Percentiles rank a stretch among this genome's conserved stretches.
Conservation (phyloP, 2,329 filamentous ascomycete genomes). For the Sclerotiophoma versabilis region DNA sequence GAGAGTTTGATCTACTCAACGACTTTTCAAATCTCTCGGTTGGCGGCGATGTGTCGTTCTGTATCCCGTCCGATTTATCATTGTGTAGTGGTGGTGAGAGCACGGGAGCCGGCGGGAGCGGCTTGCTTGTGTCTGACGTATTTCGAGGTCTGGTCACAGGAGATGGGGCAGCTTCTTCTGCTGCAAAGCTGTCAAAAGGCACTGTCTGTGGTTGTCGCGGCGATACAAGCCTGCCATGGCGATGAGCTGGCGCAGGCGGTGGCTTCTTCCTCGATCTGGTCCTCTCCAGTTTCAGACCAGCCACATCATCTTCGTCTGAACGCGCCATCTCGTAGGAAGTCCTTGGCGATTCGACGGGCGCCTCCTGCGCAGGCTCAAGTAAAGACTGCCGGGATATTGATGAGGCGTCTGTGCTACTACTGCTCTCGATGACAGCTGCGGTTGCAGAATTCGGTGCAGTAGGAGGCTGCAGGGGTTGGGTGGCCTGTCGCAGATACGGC, state of each 20-base stretch:
- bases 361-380: constrained; percentile 59
- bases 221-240: constrained; percentile 78
- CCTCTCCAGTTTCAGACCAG: constrained; percentile 33
- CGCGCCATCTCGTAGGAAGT: constrained; percentile 66
- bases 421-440: constrained; percentile 49
- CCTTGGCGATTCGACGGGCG: constrained; percentile 60
- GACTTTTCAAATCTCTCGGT: constrained; percentile 23
- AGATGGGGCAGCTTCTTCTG: constrained; percentile 31
- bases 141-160: constrained; percentile 36
- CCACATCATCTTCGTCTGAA: constrained; percentile 58
- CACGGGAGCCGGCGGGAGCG: constrained; percentile 63
- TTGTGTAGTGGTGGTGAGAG: constrained; percentile 30
- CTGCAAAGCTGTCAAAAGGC: constrained; percentile 43
- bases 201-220: constrained; percentile 51
- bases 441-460: constrained; percentile 31
- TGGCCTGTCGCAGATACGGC: constrained; percentile 49
- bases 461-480: constrained; percentile 32
- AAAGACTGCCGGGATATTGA: constrained; percentile 67
- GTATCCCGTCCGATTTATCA: constrained; percentile 30
- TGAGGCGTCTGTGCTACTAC: constrained; percentile 65
- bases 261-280: constrained; percentile 71
- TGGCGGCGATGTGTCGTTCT: constrained; percentile 21
- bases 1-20: constrained; percentile 28
- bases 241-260: constrained; percentile 70
- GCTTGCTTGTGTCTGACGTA: constrained; percentile 66